phyloP scores from a whole-genome alignment of 2,329 filamentous ascomycete species.

The Sclerotinia sclerotiorum region DNA sequence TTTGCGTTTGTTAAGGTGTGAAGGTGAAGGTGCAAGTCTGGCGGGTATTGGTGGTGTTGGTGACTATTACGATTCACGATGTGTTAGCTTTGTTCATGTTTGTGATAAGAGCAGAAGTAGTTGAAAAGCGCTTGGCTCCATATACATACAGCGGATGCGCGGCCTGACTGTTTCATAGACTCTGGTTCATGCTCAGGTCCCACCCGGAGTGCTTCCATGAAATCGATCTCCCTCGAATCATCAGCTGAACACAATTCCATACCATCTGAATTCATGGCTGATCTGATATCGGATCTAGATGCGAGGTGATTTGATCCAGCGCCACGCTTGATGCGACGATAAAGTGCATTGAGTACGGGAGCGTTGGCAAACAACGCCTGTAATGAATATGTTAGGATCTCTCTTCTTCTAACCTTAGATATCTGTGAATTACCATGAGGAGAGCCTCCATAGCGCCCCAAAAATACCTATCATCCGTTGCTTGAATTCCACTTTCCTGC shows the following conservation, averaged over 20 bases:
- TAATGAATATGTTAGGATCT: not conserved
- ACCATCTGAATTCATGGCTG: not conserved
- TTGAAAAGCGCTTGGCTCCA: not conserved
- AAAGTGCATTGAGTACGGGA: constrained; percentile 32
- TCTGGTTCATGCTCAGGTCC: not conserved
- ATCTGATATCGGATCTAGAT: not conserved
- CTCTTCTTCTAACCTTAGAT: not conserved
- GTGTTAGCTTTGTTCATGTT: not conserved
- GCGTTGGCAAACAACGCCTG: constrained; percentile 34
- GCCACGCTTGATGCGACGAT: constrained; percentile 23
- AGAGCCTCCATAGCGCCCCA: constrained; percentile 32
- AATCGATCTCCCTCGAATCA: constrained; percentile 11
- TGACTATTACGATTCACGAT: not conserved
- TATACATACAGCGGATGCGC: not conserved
- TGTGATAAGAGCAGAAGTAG: no score
- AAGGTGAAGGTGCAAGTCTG: not conserved
- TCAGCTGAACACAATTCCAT: constrained; percentile 4
- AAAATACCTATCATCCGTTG: not conserved
- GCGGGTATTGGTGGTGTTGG: not conserved
- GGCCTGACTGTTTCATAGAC: not conserved
- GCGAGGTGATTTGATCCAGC: not conserved
- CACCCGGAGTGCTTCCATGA: constrained; percentile 8
- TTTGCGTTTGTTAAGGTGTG: not conserved
- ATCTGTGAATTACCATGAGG: constrained; percentile 24
- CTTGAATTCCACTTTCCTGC: not conserved